phyloP scores from a whole-genome alignment of 2,329 filamentous ascomycete species.

The Aureobasidium subglaciale region DNA sequence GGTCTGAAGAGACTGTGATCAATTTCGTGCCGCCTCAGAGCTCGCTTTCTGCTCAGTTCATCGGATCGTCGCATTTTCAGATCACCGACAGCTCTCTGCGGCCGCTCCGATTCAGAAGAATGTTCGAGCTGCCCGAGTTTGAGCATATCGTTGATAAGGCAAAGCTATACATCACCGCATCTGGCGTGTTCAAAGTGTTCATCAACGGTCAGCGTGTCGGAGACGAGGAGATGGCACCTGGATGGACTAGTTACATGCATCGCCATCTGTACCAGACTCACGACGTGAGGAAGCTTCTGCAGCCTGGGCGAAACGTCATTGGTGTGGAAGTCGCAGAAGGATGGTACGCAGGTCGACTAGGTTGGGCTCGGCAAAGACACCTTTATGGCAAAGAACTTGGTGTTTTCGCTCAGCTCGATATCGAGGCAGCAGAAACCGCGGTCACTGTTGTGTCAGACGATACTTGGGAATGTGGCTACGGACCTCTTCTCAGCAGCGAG shows the following conservation, averaged over 20 bases:
- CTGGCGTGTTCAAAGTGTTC: slow-evolving; percentile 41
- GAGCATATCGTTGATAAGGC: slow-evolving; percentile 22
- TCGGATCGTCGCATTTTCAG: slow-evolving; percentile 1
- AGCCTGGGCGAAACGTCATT: slow-evolving; percentile 32
- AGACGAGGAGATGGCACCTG: slow-evolving; percentile 37
- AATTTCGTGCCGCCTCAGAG: background rate
- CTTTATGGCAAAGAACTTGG: slow-evolving; percentile 37
- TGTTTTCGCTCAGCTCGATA: slow-evolving; percentile 34
- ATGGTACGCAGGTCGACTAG: slow-evolving; percentile 41
- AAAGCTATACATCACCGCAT: slow-evolving; percentile 41
- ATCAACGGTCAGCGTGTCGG: slow-evolving; percentile 41
- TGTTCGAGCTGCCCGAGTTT: slow-evolving; percentile 23
- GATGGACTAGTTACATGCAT: slow-evolving; percentile 46
- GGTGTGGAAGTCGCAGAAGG: slow-evolving; percentile 42
- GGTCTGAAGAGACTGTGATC: background rate
- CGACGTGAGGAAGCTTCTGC: slow-evolving; percentile 41
- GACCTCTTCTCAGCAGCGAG: slow-evolving; percentile 34
- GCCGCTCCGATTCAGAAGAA: slow-evolving; percentile 28
- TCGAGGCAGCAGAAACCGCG: slow-evolving; percentile 25
- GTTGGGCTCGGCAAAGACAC: slow-evolving; percentile 27
- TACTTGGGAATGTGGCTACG: slow-evolving; percentile 31
- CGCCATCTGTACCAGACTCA: slow-evolving; percentile 49
- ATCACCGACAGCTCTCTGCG: background rate
- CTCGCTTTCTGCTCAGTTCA: slow-evolving; percentile 11
- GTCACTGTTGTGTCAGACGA: slow-evolving; percentile 32